Conservation (phyloP, 257 asterid genomes). For the Solanum rostratum region DNA sequence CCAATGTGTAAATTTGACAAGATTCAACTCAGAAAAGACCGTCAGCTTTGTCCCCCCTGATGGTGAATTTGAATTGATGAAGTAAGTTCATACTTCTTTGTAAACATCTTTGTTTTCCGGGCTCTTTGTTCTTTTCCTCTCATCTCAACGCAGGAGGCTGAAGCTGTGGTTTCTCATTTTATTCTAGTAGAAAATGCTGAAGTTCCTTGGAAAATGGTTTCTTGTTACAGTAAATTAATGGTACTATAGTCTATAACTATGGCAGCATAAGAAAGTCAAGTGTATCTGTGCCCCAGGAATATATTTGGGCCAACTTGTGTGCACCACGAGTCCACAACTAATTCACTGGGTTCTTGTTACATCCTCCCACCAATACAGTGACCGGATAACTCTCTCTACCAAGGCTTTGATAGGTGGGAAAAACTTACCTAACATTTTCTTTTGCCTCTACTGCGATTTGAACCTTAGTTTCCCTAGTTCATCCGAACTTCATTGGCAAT, state of each 20-base stretch:
- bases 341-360: not conserved
- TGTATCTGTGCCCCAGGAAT: not conserved
- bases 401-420: not conserved
- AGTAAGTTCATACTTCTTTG: slow-evolving; percentile 44
- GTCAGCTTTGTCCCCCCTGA: slow-evolving; percentile 99
- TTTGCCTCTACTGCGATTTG: not conserved
- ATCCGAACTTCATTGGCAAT: not conserved
- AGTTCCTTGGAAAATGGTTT: not conserved
- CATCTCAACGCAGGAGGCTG: not conserved
- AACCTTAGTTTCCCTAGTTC: not conserved
- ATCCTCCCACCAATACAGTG: not conserved
- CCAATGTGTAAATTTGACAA: slow-evolving; percentile 96
- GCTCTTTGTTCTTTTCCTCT: not conserved
- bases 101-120: not conserved
- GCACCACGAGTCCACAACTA: not conserved
- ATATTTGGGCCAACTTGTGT: not conserved
- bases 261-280: not conserved
- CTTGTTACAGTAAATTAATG: not conserved
- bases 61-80: slow-evolving; percentile 99
- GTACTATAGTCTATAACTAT: not conserved
- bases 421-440: not conserved
- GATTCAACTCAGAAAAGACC: slow-evolving; percentile 97
- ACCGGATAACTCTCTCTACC: not conserved
- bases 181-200: not conserved
- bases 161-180: not conserved